Base-by-base conservation (phyloP, 202 grass and related monocot species). In the Dendrocalamus latiflorus region DNA sequence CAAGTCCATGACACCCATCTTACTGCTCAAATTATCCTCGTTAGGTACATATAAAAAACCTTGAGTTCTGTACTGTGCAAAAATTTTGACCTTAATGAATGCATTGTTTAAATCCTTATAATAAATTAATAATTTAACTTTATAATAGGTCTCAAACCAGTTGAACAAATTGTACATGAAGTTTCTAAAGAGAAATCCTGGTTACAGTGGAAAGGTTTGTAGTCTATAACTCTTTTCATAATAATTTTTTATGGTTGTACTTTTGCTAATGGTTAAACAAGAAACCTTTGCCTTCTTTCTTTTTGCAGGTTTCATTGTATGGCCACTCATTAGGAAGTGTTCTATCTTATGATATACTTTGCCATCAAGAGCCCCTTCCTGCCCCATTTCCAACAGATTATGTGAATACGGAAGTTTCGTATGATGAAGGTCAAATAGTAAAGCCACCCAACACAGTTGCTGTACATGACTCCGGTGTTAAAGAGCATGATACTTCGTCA, bases 251-350 rank as follows among this genome's bases (percentile, higher is more conserved):
- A 62, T 71, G 41, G 71, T 26, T 66, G 53, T 36, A 16, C 6
- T 68, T 78, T 15, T 78, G 54, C 50, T 60, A n/a, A n/a, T 60
- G 11, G 39, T 74, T 66, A 79, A 49, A 73, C 21, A 73, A 76
- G 22, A 79, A 71, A 36, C 4, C 6, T 43, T 65, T 70, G 44
- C 3, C 2, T 83, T 75, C 26, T 53, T 74, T 68, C 22, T 67
- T 81, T 70, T 71, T 87, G 9, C 81, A 94, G 92, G 92, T 98
- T 80, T 98, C 95, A 14, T 78, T 98, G 66, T 95, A 98, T 85
- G 95, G 93, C 64, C 95, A 98, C 77, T 98, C 95, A 0, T 86
- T 98, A 91, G 95, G 95, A 80, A 95, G 95, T 79, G 95, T 98
- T 85, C 75, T 98, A 30, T 91, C 95, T 53, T 95, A 98, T 83